These are phyloP conservation scores for Pseudogymnoascus sp. DNA, from an alignment of 2,329 filamentous ascomycete genomes.

Conservation along the genomic window DNA sequence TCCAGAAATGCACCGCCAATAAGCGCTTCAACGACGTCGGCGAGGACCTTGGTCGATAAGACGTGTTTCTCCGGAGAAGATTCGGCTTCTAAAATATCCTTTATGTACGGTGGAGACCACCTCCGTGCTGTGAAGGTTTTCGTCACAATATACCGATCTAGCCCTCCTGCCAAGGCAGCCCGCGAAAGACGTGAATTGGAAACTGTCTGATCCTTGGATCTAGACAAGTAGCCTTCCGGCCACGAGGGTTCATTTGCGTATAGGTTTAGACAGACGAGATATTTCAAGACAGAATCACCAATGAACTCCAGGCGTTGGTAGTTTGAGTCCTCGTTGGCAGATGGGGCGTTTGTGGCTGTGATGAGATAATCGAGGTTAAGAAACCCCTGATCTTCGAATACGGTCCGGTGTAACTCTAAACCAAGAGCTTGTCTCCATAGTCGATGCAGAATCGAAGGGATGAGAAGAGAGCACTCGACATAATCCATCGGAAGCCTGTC, in stretches of 20 bases:
- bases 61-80: constrained; percentile 25
- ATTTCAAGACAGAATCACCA: constrained; percentile 77
- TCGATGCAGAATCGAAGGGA: constrained; percentile 67
- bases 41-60: constrained; percentile 70
- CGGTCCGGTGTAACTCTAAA: constrained; percentile 45
- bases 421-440: constrained; percentile 59
- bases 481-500: constrained; percentile 21
- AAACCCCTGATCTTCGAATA: constrained; percentile 47
- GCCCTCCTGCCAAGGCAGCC: constrained; percentile 51
- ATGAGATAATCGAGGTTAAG: constrained; percentile 47
- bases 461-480: constrained; percentile 48
- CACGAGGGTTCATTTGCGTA: constrained; percentile 49
- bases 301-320: constrained; percentile 85
- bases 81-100: constrained; percentile 30
- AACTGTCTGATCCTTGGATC: constrained; percentile 60
- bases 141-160: constrained; percentile 67
- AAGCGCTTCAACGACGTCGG: constrained; percentile 79
- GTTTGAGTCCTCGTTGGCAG: constrained; percentile 50
- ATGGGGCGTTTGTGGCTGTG: constrained; percentile 62
- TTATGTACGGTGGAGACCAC: constrained; percentile 61
- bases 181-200: constrained; percentile 65
- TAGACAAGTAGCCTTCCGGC: constrained; percentile 69
- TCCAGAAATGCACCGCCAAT: constrained; percentile 68
- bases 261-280: constrained; percentile 59
- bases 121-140: constrained; percentile 58